Evolutionary conservation across 441 rosid species (phyloP).

Genomic region (Pelargonium fulgidum): DNA sequence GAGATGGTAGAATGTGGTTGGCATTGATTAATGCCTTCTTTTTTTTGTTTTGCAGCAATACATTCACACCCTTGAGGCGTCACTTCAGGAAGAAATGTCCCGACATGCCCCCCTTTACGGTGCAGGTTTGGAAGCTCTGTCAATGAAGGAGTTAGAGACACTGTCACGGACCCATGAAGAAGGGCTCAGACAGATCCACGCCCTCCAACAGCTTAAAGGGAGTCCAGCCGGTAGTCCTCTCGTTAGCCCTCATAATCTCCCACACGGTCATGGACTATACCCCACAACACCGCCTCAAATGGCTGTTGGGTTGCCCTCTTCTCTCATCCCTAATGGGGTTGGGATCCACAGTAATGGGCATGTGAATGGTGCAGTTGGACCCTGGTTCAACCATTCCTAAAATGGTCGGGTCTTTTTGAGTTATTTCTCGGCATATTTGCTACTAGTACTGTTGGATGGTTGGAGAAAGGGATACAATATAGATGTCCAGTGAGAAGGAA

Average conservation of each 20-base stretch:
- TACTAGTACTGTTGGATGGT: slow-evolving; percentile 35
- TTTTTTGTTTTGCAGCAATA: slow-evolving; percentile 57
- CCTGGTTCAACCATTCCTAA: slow-evolving; percentile 79
- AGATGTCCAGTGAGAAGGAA: slow-evolving; percentile 8
- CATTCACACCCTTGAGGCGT: slow-evolving; percentile 65
- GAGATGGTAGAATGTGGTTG: background rate
- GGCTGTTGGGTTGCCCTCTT: slow-evolving; percentile 73
- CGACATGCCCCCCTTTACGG: slow-evolving; percentile 96
- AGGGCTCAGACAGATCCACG: slow-evolving; percentile 84
- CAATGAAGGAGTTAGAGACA: slow-evolving; percentile 87
- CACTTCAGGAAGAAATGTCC: slow-evolving; percentile 87
- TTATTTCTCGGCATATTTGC: slow-evolving; percentile 44
- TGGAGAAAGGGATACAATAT: slow-evolving; percentile 7
- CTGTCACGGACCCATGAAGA: slow-evolving; percentile 87
- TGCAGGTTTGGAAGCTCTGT: slow-evolving; percentile 80
- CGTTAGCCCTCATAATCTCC: slow-evolving; percentile 45
- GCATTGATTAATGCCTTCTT: background rate
- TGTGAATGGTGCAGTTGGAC: slow-evolving; percentile 69
- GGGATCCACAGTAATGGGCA: slow-evolving; percentile 70
- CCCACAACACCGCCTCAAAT: slow-evolving; percentile 57
- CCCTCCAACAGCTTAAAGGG: slow-evolving; percentile 70
- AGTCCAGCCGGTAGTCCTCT: slow-evolving; percentile 72
- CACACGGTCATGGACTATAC: slow-evolving; percentile 66
- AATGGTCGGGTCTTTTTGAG: slow-evolving; percentile 29
- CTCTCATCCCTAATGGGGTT: slow-evolving; percentile 65